Conservation (phyloP, 768 basidiomycete species). For the Aureoboletus auriporus region DNA sequence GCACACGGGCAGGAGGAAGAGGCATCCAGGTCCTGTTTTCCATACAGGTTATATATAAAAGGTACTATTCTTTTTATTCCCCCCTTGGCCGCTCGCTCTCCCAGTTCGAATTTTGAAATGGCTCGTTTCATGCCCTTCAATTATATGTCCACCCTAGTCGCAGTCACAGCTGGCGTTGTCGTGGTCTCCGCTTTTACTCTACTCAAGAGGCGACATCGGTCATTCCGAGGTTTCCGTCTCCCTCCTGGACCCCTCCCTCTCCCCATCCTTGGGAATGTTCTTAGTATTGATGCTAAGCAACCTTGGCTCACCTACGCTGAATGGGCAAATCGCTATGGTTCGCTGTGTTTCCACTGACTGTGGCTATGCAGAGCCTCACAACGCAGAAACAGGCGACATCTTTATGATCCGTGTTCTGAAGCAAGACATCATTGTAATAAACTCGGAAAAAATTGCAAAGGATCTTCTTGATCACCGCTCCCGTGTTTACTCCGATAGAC, state of each 20-base stretch:
- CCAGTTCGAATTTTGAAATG: no score
- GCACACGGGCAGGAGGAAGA: no score
- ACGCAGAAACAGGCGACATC: constrained; percentile 12
- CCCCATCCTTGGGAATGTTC: constrained; percentile 15
- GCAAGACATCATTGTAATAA: constrained; percentile 24
- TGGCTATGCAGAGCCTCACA: not conserved
- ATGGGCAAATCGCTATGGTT: constrained; percentile 19
- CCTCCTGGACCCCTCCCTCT: not conserved
- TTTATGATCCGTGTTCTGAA: constrained; percentile 19
- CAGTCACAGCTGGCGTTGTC: not conserved
- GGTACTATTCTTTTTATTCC: no score
- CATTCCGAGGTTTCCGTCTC: not conserved
- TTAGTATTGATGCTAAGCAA: constrained; percentile 12
- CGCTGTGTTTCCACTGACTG: not conserved
- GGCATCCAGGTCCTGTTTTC: no score
- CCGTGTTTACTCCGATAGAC: constrained; percentile 25
- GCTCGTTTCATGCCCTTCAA: not conserved
- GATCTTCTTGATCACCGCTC: constrained; percentile 28
- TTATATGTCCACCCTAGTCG: not conserved
- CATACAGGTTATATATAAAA: no score
- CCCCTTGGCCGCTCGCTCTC: no score
- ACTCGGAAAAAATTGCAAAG: constrained; percentile 22
- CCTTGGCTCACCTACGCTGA: constrained; percentile 20
- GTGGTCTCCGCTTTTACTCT: not conserved
- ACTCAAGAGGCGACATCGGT: not conserved